Evolutionary conservation across 1,284 basidiomycete genomes (phyloP), one percentile per base, ranked within the genome.

Genomic region (Polyporus tsugae): DNA sequence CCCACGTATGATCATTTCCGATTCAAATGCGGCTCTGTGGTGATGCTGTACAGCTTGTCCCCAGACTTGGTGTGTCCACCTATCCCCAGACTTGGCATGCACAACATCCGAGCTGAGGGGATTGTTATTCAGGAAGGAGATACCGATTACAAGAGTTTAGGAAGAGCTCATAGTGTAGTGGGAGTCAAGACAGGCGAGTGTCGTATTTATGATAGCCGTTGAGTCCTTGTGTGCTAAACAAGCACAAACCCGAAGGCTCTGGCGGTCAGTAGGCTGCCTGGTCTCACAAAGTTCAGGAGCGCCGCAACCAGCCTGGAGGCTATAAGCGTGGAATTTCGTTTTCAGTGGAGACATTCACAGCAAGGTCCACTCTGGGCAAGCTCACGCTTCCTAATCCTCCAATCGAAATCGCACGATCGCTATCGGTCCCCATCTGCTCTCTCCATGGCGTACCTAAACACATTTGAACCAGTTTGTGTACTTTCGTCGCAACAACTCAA

Each of bases 1-100:
- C n/a, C n/a, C 62, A 35, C 15, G 58, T 35, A 69, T 36, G n/a
- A 58, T 57, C 10, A 62, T n/a, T n/a, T n/a, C n/a, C n/a, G n/a
- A n/a, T n/a, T n/a, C n/a, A n/a, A n/a, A n/a, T 19, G 13, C 15
- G 15, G 33, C 0, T 55, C 53, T 19, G 68, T 69, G 19, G 29
- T 41, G 41, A 66, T 64, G 15, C 42, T 41, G 44, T 58, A 66
- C 29, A 68, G 29, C 13, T 46, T 25, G 10, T 49, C n/a, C n/a
- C n/a, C n/a, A n/a, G n/a, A n/a, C n/a, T n/a, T n/a, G n/a, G n/a
- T n/a, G n/a, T n/a, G n/a, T n/a, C n/a, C n/a, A n/a, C n/a, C n/a
- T n/a, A n/a, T n/a, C n/a, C 7, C 64, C 62, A 0, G 53, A 59
- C 22, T 25, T 49, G 36, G 57, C 57, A 38, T 65, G 44, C 17